A percentile compares a stretch with the other conserved stretches of the same genome.
Conservation (phyloP, 768 basidiomycete genomes). For the Trametopsis cervina region DNA sequence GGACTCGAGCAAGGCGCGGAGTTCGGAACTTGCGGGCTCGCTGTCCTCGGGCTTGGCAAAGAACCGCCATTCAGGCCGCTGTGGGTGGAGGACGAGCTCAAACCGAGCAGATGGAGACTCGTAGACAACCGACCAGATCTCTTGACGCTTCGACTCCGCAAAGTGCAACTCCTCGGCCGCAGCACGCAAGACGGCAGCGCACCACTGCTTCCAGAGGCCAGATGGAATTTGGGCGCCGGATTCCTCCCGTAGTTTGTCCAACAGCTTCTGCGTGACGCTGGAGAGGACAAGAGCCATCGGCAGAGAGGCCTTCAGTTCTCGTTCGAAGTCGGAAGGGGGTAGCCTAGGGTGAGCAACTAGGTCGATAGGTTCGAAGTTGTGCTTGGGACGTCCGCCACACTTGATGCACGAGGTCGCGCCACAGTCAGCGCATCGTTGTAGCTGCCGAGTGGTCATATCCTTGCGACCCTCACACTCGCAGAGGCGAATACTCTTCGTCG, state of each 20-base stretch:
- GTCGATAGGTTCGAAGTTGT: conserved; percentile 59
- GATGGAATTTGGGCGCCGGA: conserved; percentile 38
- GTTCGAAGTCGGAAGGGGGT: conserved; percentile 67
- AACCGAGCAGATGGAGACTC: conserved; percentile 63
- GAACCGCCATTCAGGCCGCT: conserved; percentile 81
- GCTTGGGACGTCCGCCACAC: conserved; percentile 89
- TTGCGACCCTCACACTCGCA: conserved; percentile 90
- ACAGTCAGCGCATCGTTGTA: conserved; percentile 73
- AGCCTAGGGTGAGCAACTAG: conserved; percentile 48
- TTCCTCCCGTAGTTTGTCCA: conserved; percentile 42
- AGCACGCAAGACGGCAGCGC: conserved; percentile 54
- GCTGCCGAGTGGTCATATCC: conserved; percentile 58
- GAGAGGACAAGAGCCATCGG: conserved; percentile 79
- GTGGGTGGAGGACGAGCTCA: conserved; percentile 70
- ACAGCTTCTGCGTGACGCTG: conserved; percentile 39
- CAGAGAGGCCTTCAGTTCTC: conserved; percentile 67
- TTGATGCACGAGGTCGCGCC: conserved; percentile 72
- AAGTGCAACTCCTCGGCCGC: conserved; percentile 67
- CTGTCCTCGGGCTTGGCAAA: conserved; percentile 60
- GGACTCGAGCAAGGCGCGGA: conserved; percentile 59
- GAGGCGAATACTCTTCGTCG: conserved; percentile 66
- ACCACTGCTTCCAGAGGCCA: conserved; percentile 65
- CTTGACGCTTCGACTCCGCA: conserved; percentile 79
- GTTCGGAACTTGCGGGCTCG: conserved; percentile 73
- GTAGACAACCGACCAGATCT: conserved; percentile 79